phyloP scores from a whole-genome alignment of 441 rosid species.

The Pelargonium fulgidum region DNA sequence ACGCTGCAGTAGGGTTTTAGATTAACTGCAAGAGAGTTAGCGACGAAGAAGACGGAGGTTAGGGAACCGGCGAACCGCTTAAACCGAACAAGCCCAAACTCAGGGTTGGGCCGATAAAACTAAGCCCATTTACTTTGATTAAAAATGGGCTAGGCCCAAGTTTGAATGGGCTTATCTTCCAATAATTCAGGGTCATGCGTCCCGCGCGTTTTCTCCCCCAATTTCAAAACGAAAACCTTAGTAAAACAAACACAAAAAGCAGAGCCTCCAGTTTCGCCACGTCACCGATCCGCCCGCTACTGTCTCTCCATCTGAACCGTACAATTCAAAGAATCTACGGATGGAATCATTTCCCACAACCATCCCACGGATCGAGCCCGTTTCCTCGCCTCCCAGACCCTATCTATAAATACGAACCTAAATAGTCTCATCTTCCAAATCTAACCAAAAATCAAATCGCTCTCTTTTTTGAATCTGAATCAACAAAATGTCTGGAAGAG shows the following conservation, averaged over 20 bases:
- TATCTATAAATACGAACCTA: not conserved
- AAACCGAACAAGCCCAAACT: no score
- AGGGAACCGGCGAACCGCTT: no score
- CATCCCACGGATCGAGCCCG: not conserved
- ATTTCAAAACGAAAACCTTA: not conserved
- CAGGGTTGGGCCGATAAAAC: no score
- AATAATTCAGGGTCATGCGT: not conserved
- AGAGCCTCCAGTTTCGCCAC: slow-evolving; percentile 1
- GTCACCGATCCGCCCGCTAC: not conserved
- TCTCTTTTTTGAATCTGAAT: no score
- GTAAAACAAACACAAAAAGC: slow-evolving; percentile 1
- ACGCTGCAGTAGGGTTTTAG: not conserved
- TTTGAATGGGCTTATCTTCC: not conserved
- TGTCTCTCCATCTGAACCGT: not conserved
- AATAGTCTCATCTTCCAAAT: not conserved
- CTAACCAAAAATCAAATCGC: no score
- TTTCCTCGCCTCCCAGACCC: not conserved
- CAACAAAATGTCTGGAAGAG: slow-evolving; percentile 23
- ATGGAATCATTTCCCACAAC: not conserved
- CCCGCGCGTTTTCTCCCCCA: not conserved
- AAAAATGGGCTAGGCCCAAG: not conserved
- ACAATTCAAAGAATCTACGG: not conserved
- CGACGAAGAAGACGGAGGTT: not conserved
- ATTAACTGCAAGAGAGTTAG: not conserved
- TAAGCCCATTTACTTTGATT: not conserved